phyloP scores from a whole-genome alignment of 164 flowering plant species.

The Vitis amurensis region DNA sequence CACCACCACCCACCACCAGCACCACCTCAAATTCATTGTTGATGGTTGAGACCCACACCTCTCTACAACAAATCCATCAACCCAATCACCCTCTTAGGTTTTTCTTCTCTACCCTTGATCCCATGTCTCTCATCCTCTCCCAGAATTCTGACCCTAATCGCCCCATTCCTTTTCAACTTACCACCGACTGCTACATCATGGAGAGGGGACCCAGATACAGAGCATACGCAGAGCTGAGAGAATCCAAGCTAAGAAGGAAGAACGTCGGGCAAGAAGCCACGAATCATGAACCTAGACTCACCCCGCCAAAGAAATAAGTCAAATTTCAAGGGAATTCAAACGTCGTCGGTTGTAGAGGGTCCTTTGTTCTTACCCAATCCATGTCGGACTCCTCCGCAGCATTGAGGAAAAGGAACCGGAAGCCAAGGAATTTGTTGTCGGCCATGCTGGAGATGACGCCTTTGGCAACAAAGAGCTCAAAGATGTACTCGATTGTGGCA shows the following conservation, averaged over 20 bases:
- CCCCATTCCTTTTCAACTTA: constrained; percentile 20
- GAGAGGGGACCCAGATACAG: constrained; percentile 59
- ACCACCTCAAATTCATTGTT: constrained; percentile 2
- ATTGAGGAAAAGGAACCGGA: constrained; percentile 72
- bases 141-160: constrained; percentile 26
- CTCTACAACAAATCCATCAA: constrained; percentile 21
- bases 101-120: constrained; percentile 40
- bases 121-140: constrained; percentile 37
- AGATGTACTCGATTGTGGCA: too few species aligned
- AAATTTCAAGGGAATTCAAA: constrained; percentile 30
- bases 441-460: constrained; percentile 45
- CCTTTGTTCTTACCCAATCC: constrained; percentile 56
- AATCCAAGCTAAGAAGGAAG: constrained; percentile 44
- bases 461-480: neutral
- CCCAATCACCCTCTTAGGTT: constrained; percentile 17
- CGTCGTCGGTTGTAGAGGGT: constrained; percentile 6
- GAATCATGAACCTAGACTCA: constrained; percentile 9
- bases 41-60: constrained; percentile 31
- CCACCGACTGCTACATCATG: constrained; percentile 20
- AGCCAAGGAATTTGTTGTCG: constrained; percentile 27
- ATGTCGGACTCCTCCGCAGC: constrained; percentile 73
- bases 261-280: constrained; percentile 4
- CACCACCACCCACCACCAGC: neutral
- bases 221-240: constrained; percentile 62
- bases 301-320: constrained; percentile 56